These are phyloP conservation scores for Globisporangium paddicum DNA, from an alignment of 352 stramenopile species.

Conservation along the genomic window DNA sequence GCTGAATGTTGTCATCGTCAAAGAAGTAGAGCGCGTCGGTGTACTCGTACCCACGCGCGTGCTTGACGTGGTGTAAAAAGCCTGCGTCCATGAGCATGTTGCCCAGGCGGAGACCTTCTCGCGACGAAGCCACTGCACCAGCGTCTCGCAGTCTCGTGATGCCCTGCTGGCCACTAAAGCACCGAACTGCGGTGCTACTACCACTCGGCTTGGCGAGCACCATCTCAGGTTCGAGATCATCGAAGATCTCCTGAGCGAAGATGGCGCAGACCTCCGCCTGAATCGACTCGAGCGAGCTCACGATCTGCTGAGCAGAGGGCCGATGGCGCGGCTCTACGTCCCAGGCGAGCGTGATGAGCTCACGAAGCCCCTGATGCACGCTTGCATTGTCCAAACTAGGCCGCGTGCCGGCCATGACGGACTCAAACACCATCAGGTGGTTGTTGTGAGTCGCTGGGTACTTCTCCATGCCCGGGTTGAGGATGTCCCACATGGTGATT, in stretches of 20 bases:
- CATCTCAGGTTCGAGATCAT: slow-evolving; percentile 11
- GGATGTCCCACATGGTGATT: slow-evolving; percentile 53
- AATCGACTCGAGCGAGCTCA: slow-evolving; percentile 23
- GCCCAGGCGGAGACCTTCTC: slow-evolving; percentile 29
- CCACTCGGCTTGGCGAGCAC: slow-evolving; percentile 1
- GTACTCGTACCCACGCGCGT: slow-evolving; percentile 21
- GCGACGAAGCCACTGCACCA: slow-evolving; percentile 5
- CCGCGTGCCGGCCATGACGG: slow-evolving; percentile 22
- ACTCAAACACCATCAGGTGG: slow-evolving; percentile 22
- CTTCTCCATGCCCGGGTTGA: slow-evolving; percentile 23
- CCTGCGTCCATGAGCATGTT: slow-evolving; percentile 34
- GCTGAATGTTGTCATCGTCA: slow-evolving; percentile 23
- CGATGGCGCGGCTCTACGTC: slow-evolving; percentile 15
- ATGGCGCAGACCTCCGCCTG: slow-evolving; percentile 19
- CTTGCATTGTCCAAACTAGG: slow-evolving; percentile 14
- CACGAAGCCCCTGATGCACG: slow-evolving; percentile 18
- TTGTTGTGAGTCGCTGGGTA: slow-evolving; percentile 16
- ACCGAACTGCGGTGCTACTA: slow-evolving; percentile 5
- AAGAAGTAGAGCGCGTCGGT: slow-evolving; percentile 24
- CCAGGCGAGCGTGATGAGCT: slow-evolving; percentile 27
- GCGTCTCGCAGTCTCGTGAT: slow-evolving; percentile 16
- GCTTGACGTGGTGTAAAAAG: slow-evolving; percentile 31
- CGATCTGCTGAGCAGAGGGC: slow-evolving; percentile 20
- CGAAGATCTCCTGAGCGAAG: slow-evolving; percentile 22
- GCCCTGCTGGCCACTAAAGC: slow-evolving; percentile 19